phyloP scores from a whole-genome alignment of 1,139 yeast species.

The Candida labiduridarum region DNA sequence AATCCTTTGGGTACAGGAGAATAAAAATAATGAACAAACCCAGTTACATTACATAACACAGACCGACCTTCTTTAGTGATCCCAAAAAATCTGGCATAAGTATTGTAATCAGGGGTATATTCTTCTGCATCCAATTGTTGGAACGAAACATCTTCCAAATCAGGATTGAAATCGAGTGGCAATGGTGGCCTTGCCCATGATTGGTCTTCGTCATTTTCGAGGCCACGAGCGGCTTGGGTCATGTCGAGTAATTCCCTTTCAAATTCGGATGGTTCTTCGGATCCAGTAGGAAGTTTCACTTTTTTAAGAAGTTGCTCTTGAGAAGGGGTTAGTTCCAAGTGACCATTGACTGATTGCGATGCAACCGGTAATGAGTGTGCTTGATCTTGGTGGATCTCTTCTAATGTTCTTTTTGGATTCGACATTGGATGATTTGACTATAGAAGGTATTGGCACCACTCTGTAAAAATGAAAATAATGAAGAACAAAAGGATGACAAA shows the following conservation, averaged over 20 bases:
- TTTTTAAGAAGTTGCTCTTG: constrained; percentile 41
- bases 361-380: constrained; percentile 43
- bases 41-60: constrained; percentile 85
- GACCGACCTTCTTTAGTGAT: constrained; percentile 87
- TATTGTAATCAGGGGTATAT: constrained; percentile 55
- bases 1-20: constrained; percentile 90
- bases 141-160: constrained; percentile 60
- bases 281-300: constrained; percentile 36
- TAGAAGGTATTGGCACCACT: too few species aligned
- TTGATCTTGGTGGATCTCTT: constrained; percentile 15
- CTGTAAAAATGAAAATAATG: neutral
- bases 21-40: constrained; percentile 87
- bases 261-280: constrained; percentile 58
- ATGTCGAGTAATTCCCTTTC: constrained; percentile 65
- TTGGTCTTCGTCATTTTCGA: constrained; percentile 48
- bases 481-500: neutral
- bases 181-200: constrained; percentile 63
- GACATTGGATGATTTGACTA: constrained; percentile 9
- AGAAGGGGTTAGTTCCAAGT: constrained; percentile 27
- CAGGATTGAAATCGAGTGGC: constrained; percentile 51
- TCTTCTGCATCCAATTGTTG: constrained; percentile 98
- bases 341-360: constrained; percentile 30
- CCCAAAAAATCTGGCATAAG: constrained; percentile 85
- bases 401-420: constrained; percentile 13
- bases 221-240: constrained; percentile 44